Evolutionary conservation across 2,329 filamentous ascomycete species (phyloP).

Genomic region (Mollisiaceae sp.): DNA sequence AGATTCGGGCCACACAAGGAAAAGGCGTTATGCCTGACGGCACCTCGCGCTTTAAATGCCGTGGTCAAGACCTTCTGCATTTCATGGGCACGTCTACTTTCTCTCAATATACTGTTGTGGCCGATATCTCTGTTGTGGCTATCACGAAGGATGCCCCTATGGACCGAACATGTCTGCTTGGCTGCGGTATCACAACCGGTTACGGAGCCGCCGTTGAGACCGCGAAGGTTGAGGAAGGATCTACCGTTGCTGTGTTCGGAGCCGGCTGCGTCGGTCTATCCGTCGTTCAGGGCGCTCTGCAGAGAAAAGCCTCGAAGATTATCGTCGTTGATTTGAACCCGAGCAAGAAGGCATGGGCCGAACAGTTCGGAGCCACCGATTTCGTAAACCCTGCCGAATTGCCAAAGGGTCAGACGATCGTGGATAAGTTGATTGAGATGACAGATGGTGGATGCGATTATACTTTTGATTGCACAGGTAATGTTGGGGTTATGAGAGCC

Average conservation of each 20-base stretch:
- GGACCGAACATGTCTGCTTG: conserved; percentile 94
- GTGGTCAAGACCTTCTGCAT: conserved; percentile 93
- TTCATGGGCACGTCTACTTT: conserved; percentile 99
- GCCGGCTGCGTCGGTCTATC: conserved; percentile 95
- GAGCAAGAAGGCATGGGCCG: conserved; percentile 86
- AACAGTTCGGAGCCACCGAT: conserved; percentile 94
- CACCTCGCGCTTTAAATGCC: conserved; percentile 91
- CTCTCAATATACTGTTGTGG: conserved; percentile 97
- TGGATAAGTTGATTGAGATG: conserved; percentile 94
- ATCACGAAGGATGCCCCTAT: conserved; percentile 90
- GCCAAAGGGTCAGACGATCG: conserved; percentile 76
- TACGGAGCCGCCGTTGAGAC: conserved; percentile 96
- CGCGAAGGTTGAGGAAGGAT: conserved; percentile 87
- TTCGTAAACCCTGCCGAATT: conserved; percentile 90
- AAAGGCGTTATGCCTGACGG: conserved; percentile 97
- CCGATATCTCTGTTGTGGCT: conserved; percentile 96
- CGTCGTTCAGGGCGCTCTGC: conserved; percentile 91
- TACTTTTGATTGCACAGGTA: conserved; percentile 99
- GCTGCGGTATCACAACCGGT: conserved; percentile 97
- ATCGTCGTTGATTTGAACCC: conserved; percentile 82
- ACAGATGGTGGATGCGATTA: conserved; percentile 98
- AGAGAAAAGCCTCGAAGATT: conserved; percentile 50
- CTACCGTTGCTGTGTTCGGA: conserved; percentile 90
- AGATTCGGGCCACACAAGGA: conserved; percentile 97
- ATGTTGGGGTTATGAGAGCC: conserved; percentile 92